Evolutionary conservation across 2,329 filamentous ascomycete species (phyloP).

Genomic region (Exophiala aquamarina): DNA sequence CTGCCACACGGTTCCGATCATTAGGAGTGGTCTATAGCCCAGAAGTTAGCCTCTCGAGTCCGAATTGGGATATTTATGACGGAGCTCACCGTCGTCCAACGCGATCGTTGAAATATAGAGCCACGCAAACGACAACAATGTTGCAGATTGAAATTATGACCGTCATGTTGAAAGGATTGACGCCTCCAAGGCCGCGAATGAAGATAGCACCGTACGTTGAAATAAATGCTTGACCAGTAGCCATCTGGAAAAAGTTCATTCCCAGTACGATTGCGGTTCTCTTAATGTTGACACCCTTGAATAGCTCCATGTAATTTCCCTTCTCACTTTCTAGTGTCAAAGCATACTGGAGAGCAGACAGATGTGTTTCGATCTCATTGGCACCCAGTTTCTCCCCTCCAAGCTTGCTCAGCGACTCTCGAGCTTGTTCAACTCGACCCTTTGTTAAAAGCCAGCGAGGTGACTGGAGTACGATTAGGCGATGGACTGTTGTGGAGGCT

Average conservation of each 20-base stretch:
- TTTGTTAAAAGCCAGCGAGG: slow-evolving; percentile 67
- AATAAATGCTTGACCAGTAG: slow-evolving; percentile 27
- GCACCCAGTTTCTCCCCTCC: slow-evolving; percentile 46
- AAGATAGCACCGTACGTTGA: slow-evolving; percentile 28
- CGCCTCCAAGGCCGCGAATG: slow-evolving; percentile 24
- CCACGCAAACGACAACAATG: not conserved
- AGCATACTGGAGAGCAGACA: slow-evolving; percentile 22
- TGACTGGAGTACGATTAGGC: too few species aligned
- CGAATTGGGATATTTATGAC: not conserved
- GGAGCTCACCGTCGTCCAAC: slow-evolving; percentile 5
- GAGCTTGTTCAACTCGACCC: slow-evolving; percentile 65
- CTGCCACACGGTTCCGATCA: not conserved
- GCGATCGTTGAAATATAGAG: not conserved
- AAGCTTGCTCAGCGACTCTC: slow-evolving; percentile 54
- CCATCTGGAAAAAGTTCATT: slow-evolving; percentile 29
- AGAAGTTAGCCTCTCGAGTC: not conserved
- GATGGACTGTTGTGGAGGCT: too few species aligned
- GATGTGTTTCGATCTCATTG: slow-evolving; percentile 34
- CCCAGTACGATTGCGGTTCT: slow-evolving; percentile 26
- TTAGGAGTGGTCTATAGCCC: not conserved
- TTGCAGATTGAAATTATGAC: slow-evolving; percentile 16
- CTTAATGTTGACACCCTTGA: slow-evolving; percentile 25
- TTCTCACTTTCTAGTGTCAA: slow-evolving; percentile 21
- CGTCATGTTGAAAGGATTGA: slow-evolving; percentile 27
- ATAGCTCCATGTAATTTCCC: slow-evolving; percentile 26